Evolutionary conservation across 176 grass and related monocot genomes (phyloP), one percentile per base, ranked within the genome.

Genomic region (Eragrostis nindensis): DNA sequence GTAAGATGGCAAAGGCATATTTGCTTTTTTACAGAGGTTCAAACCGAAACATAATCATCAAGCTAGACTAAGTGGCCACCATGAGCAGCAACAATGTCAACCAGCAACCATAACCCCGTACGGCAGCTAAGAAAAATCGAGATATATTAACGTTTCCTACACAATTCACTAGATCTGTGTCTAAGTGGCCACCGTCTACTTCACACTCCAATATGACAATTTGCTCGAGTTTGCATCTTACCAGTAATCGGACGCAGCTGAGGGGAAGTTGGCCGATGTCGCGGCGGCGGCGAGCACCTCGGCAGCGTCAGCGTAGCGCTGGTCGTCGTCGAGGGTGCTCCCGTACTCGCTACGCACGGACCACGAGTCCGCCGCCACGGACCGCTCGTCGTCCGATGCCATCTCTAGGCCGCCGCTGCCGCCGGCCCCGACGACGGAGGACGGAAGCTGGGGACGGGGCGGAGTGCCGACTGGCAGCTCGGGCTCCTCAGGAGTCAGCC

Each of bases 311-410:
- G 84, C 90, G 64, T 99, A 94, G 68, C 92, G 96, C 86, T 99
- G 96, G 18, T 99, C 96, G 75, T 99, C 96, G 82, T 99, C 96
- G 32, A 99, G 84, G 74, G 92, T 92, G 84, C 96, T 99, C 62
- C 96, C 90, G 71, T 95, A 99, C 65, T 99, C 96, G 88, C 96
- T 99, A 76, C 91, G 86, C 78, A 99, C 86, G 21, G 96, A 99
- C 96, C 96, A 99, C 12, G 96, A 99, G 63, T 99, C 96, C 18
- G 96, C 96, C 13, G 96, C 96, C 68, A 99, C 90, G 22, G 96
- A 99, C 27, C 96, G 82, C 47, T 99, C 96, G 63, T 99, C 96
- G 79, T 99, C 96, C 15, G 96, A 95, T 12, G 87, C 71, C 83
- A 94, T 76, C 66, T 94, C 89, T n/a, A 68, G 24, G 48, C 92